Percentiles rank a stretch among this genome's conserved stretches.
phyloP scores from a whole-genome alignment of 208 protist genomes.

The Trypanosoma platydactyli region DNA sequence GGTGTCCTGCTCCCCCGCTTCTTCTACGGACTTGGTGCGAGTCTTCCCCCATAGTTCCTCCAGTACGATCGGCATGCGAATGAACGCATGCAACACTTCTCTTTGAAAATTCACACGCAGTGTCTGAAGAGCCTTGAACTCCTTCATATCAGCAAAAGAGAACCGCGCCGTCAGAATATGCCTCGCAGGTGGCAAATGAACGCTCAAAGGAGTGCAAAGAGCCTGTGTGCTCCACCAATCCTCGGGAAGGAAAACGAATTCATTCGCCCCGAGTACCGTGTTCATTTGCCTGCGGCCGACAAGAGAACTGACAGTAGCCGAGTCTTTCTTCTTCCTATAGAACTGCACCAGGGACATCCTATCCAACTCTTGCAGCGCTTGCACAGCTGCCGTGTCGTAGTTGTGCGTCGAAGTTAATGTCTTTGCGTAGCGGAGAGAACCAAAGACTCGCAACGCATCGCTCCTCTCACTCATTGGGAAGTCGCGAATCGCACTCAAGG shows the following conservation, averaged over 20 bases:
- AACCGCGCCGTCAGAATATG: slow-evolving; percentile 72
- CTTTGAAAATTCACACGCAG: slow-evolving; percentile 61
- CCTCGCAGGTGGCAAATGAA: slow-evolving; percentile 55
- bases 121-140: slow-evolving; percentile 56
- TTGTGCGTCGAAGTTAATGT: slow-evolving; percentile 34
- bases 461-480: slow-evolving; percentile 40
- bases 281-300: slow-evolving; percentile 11
- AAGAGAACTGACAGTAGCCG: slow-evolving; percentile 24
- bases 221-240: slow-evolving; percentile 44
- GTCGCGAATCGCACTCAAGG: slow-evolving; percentile 39
- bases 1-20: slow-evolving; percentile 3
- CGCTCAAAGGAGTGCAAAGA: slow-evolving; percentile 33
- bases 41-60: slow-evolving; percentile 9
- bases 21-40: neutral
- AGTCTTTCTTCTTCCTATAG: slow-evolving; percentile 24
- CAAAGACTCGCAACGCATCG: slow-evolving; percentile 38
- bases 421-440: slow-evolving; percentile 56
- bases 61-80: slow-evolving; percentile 15
- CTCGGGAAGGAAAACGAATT: slow-evolving; percentile 57
- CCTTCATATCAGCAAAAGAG: slow-evolving; percentile 57
- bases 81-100: slow-evolving; percentile 17
- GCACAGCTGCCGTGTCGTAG: slow-evolving; percentile 40
- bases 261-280: slow-evolving; percentile 50
- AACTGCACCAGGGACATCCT: slow-evolving; percentile 19
- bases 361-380: slow-evolving; percentile 35